Evolutionary conservation across 768 basidiomycete species (phyloP), one percentile per base, ranked within the genome.

Genomic region (Austroboletus festivus): DNA sequence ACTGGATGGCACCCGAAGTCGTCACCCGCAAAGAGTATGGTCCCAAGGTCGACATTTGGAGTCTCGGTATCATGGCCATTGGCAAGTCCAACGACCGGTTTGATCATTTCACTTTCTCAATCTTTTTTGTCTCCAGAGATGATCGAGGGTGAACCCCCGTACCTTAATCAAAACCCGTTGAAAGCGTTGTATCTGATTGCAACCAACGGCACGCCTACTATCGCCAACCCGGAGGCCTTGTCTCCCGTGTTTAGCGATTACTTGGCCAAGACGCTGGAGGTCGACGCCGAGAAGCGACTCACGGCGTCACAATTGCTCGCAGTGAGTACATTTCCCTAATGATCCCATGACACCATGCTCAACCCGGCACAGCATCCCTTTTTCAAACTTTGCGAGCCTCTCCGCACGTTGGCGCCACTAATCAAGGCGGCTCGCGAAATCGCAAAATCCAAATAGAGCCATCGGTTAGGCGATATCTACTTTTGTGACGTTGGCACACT

Each of bases 1-100:
- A 97, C 67, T 97, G 94, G 94, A 96, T 97, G 94, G 94, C 94
- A 0, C 94, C 94, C 0, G 94, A 97, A 66, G 94, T 97, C 41
- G 94, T 96, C 55, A 97, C 93, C 21, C 83, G 93, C 46, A 96
- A 96, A 68, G 94, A 96, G 70, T 96, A 96, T 66, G 94, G 94
- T 0, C 89, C 94, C 13, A 97, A 97, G 65, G 94, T 97, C n/a
- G 94, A 96, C 60, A 92, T 97, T 49, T 96, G 94, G 93, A 89
- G 85, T 65, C 71, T 96, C 54, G 93, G 93, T 4, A 96, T 97
- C 74, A 96, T 95, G 82, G 89, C 93, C 38, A 89, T 96, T 56
- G 93, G 92, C 87, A 67, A 65, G 74, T 73, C 31, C 23, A 35
- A 15, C 26, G 16, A 23, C 24, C 28, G 20, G 22, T 33, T 35